Evolutionary conservation across 306 rosid species (phyloP).

Genomic region (Argentina anserina): DNA sequence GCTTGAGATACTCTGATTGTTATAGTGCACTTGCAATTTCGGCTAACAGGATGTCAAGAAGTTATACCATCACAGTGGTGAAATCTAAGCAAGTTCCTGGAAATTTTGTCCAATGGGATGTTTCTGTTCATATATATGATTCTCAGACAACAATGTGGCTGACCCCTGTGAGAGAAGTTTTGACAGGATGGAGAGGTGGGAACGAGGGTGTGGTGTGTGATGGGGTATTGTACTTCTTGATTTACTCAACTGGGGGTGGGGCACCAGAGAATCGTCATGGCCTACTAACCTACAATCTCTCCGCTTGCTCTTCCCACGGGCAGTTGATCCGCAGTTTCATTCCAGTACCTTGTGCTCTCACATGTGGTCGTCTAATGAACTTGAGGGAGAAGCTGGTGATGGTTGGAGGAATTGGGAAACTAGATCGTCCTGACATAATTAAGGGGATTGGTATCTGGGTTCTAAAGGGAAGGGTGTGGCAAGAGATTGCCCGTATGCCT

Average conservation of each 20-base stretch:
- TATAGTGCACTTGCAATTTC: constrained; percentile 80
- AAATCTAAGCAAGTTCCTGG: constrained; percentile 85
- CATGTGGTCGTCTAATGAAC: constrained; percentile 94
- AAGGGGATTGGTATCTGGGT: constrained; percentile 97
- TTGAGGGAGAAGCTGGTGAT: constrained; percentile 85
- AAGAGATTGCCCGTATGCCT: constrained; percentile 80
- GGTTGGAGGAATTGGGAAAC: constrained; percentile 96
- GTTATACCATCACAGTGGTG: constrained; percentile 60
- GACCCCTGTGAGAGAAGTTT: constrained; percentile 60
- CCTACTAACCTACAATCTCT: constrained; percentile 54
- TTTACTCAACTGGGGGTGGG: constrained; percentile 69
- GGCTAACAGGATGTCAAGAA: constrained; percentile 44
- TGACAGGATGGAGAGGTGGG: constrained; percentile 95
- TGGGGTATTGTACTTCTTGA: constrained; percentile 72
- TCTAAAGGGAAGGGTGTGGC: constrained; percentile 69
- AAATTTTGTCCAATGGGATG: constrained; percentile 67
- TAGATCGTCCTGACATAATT: constrained; percentile 72
- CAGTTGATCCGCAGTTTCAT: constrained; percentile 60
- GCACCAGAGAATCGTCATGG: constrained; percentile 64
- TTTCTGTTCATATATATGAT: constrained; percentile 65
- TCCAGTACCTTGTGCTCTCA: constrained; percentile 73
- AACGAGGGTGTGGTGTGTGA: constrained; percentile 86
- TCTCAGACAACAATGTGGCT: constrained; percentile 59
- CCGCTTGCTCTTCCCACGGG: constrained; percentile 39
- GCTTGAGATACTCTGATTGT: constrained; percentile 50